A percentile compares a stretch with the other conserved stretches of the same genome.
phyloP scores from a whole-genome alignment of 2,329 filamentous ascomycete species.

The Sarocladium oryzae region DNA sequence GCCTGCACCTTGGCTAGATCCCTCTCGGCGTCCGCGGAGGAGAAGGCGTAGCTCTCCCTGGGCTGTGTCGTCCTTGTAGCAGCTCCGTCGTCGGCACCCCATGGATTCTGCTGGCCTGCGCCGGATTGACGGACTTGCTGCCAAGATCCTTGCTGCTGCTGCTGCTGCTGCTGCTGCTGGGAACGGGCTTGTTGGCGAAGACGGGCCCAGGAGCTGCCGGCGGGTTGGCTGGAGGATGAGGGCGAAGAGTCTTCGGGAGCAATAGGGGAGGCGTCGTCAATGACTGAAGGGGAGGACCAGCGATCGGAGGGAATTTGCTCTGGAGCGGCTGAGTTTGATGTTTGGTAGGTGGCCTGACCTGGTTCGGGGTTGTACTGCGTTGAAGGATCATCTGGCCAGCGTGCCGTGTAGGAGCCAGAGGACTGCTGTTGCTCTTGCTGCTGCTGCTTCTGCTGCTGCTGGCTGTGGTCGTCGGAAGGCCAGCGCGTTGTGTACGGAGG shows the following conservation, averaged over 20 bases:
- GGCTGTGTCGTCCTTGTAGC: conserved; percentile 12
- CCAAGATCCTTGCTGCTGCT: conserved; percentile 4
- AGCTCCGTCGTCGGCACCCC: conserved; percentile 20
- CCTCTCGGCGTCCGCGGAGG: conserved; percentile 29
- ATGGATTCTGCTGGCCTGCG: conserved; percentile 13
- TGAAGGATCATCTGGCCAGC: not conserved
- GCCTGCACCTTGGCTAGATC: conserved; percentile 35
- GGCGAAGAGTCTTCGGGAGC: conserved; percentile 17
- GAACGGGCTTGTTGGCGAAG: conserved; percentile 30
- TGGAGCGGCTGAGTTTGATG: not conserved
- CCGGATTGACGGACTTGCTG: not conserved
- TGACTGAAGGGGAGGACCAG: conserved; percentile 22
- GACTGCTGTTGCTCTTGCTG: conserved; percentile 8
- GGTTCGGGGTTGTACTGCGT: conserved; percentile 1
- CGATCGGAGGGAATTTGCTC: conserved; percentile 10
- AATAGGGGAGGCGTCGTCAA: conserved; percentile 40
- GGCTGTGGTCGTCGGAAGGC: not conserved
- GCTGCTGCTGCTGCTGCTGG: conserved; percentile 15
- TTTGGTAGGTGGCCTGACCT: not conserved
- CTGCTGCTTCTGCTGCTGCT: conserved; percentile 2
- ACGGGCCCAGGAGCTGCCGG: conserved; percentile 35
- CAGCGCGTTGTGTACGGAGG: not conserved
- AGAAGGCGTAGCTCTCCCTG: conserved; percentile 28
- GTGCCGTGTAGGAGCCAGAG: not conserved
- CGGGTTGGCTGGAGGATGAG: conserved; percentile 8